These are phyloP conservation scores for Syzygium syzygioides DNA, from an alignment of 441 rosid genomes.

Conservation along the genomic window DNA sequence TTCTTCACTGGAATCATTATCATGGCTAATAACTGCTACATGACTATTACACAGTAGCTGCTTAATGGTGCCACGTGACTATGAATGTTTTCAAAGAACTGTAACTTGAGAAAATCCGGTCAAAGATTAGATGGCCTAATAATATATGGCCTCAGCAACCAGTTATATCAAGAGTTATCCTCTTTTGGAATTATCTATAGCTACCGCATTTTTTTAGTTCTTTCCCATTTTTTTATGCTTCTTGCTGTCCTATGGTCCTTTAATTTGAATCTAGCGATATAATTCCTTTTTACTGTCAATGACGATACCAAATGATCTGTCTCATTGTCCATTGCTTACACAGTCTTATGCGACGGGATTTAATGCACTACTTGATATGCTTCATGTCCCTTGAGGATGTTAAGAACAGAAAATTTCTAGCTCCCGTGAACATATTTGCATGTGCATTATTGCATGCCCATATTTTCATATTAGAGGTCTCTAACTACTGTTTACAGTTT, in stretches of 20 bases:
- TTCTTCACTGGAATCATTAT: background rate
- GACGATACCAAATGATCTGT: background rate
- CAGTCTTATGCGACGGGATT: background rate
- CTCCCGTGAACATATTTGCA: background rate
- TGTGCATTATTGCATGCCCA: background rate
- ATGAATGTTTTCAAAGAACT: background rate
- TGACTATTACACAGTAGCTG: background rate
- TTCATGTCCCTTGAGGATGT: background rate
- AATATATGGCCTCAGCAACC: background rate
- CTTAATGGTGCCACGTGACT: background rate
- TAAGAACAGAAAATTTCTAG: background rate
- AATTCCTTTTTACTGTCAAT: background rate
- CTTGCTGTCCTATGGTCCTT: background rate
- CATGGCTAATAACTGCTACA: background rate
- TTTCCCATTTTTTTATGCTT: background rate
- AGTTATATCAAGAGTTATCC: background rate
- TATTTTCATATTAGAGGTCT: background rate
- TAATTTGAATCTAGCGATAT: background rate
- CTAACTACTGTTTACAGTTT: background rate
- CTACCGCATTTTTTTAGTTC: background rate
- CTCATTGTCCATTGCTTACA: background rate
- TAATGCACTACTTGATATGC: background rate
- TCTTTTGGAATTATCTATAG: background rate
- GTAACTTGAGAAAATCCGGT: background rate
- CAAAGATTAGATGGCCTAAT: background rate